phyloP scores from a whole-genome alignment of 164 flowering plant species.

The Vitis vinifera region ASM3070453v1 NC_081808.1:18895001-18895500 shows the following conservation, averaged over 20 bases:
- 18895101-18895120: too few species aligned
- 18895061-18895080: too few species aligned
- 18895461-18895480: neutral
- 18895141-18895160: constrained; percentile 6
- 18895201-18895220: constrained; percentile 29
- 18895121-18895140: neutral
- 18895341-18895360: neutral
- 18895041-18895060: too few species aligned
- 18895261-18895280: constrained; percentile 12
- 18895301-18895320: constrained; percentile 7
- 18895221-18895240: constrained; percentile 33
- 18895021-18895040: too few species aligned
- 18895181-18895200: constrained; percentile 18
- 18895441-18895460: constrained; percentile 2
- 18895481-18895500: neutral
- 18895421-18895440: constrained; percentile 19
- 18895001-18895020: too few species aligned
- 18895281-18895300: constrained; percentile 28
- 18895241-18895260: constrained; percentile 22
- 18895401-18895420: constrained; percentile 25
- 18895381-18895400: neutral
- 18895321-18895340: neutral
- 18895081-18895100: too few species aligned
- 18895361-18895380: constrained; percentile 8
- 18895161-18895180: neutral